These are phyloP conservation scores for Mortierella sp. DNA, from an alignment of 371 early-diverging fungal species.

Conservation along the genomic window DNA sequence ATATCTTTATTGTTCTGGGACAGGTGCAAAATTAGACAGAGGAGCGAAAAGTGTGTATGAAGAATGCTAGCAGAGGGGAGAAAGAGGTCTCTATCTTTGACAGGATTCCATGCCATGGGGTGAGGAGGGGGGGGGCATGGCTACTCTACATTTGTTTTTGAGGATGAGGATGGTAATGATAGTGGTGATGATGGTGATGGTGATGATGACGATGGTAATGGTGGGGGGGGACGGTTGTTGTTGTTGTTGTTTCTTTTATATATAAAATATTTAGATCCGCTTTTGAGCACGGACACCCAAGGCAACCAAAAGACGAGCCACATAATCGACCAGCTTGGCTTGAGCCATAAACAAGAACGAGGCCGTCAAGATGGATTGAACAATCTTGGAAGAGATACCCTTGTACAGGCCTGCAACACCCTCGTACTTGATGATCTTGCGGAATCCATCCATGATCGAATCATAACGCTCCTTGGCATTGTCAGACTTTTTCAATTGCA, in stretches of 20 bases:
- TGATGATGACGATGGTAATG: too few species aligned
- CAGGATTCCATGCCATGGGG: too few species aligned
- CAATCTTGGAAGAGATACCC: conserved; percentile 93
- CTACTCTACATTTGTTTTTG: too few species aligned
- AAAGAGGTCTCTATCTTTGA: too few species aligned
- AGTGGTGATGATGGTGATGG: too few species aligned
- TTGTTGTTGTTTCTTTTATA: background rate
- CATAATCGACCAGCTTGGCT: conserved; percentile 83
- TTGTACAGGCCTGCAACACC: conserved; percentile 86
- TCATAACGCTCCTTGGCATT: conserved; percentile 79
- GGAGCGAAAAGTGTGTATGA: too few species aligned
- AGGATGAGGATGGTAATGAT: too few species aligned
- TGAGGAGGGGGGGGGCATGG: too few species aligned
- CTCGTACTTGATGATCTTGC: conserved; percentile 88
- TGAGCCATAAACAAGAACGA: conserved; percentile 95
- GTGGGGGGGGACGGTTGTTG: background rate
- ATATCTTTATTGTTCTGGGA: too few species aligned
- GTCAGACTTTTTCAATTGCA: conserved; percentile 90
- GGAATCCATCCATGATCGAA: conserved; percentile 88
- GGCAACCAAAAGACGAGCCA: conserved; percentile 66
- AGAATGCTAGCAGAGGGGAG: too few species aligned
- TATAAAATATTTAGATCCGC: conserved; percentile 30
- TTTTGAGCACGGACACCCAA: conserved; percentile 50
- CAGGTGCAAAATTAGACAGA: too few species aligned
- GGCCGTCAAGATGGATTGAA: conserved; percentile 91